Evolutionary conservation across 2,329 filamentous ascomycete species (phyloP).

Genomic region (Fusarium floridanum): DNA sequence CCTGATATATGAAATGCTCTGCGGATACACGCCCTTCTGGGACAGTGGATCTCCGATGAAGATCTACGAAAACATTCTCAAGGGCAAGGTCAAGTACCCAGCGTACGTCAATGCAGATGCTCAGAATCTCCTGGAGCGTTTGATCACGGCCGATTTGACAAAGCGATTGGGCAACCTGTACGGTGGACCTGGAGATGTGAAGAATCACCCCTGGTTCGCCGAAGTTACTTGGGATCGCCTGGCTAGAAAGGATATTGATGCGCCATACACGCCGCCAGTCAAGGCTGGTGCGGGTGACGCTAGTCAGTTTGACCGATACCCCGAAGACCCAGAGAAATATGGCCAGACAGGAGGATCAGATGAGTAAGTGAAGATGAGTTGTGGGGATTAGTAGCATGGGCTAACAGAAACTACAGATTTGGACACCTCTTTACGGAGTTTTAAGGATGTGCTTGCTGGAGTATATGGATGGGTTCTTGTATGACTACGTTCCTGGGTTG

Average conservation of each 20-base stretch:
- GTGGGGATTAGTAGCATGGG: not conserved
- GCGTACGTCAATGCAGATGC: conserved; percentile 95
- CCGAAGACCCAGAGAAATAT: conserved; percentile 95
- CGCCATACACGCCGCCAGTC: conserved; percentile 96
- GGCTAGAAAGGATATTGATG: conserved; percentile 96
- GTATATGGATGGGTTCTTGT: conserved; percentile 31
- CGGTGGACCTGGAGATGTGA: conserved; percentile 90
- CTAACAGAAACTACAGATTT: conserved; percentile 63
- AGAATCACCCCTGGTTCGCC: conserved; percentile 95
- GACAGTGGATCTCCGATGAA: conserved; percentile 98
- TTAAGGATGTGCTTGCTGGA: conserved; percentile 55
- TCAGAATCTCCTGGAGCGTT: conserved; percentile 88
- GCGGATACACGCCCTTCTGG: conserved; percentile 99
- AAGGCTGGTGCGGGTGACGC: conserved; percentile 94
- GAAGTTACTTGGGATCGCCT: conserved; percentile 98
- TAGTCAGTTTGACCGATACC: conserved; percentile 98
- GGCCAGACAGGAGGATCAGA: conserved; percentile 79
- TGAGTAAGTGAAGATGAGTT: conserved; percentile 72
- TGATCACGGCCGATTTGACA: conserved; percentile 95
- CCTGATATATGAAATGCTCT: conserved; percentile 99
- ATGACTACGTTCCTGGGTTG: conserved; percentile 28
- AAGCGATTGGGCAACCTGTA: conserved; percentile 96
- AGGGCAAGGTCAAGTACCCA: conserved; percentile 95
- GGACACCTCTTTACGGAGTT: conserved; percentile 83
- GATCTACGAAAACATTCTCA: conserved; percentile 99